Evolutionary conservation across 1,284 basidiomycete species (phyloP).

Genomic region (Quambalaria eucalypti): DNA sequence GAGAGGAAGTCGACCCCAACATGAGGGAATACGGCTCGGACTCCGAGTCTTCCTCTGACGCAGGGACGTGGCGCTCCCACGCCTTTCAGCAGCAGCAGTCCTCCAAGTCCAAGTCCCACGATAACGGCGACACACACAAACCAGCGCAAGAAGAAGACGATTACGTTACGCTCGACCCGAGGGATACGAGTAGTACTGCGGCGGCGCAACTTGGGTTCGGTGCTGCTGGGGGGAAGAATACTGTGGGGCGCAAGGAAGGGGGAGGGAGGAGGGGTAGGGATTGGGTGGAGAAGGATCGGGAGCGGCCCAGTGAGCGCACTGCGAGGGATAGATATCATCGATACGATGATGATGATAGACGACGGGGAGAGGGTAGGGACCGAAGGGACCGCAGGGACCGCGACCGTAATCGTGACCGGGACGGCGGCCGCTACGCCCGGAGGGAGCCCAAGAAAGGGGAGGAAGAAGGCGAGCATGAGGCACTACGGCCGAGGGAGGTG

Average conservation of each 20-base stretch:
- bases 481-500: not conserved
- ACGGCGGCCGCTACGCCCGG: not conserved
- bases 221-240: slow-evolving; percentile 4
- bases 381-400: not conserved
- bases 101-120: not conserved
- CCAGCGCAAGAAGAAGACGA: too few species aligned
- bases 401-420: not conserved
- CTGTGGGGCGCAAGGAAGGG: slow-evolving; percentile 1
- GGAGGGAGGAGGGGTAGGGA: slow-evolving; percentile 20
- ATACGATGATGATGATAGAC: slow-evolving; percentile 18
- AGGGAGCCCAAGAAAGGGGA: not conserved
- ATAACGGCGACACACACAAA: too few species aligned
- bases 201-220: slow-evolving; percentile 10
- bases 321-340: too few species aligned
- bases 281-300: too few species aligned
- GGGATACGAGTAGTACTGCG: slow-evolving; percentile 2
- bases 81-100: not conserved
- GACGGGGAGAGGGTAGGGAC: not conserved
- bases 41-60: slow-evolving; percentile 21
- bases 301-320: too few species aligned
- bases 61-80: slow-evolving; percentile 14
- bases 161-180: slow-evolving; percentile 10
- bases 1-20: slow-evolving; percentile 5
- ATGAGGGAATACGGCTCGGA: slow-evolving; percentile 31
- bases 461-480: not conserved